phyloP scores from a whole-genome alignment of 2,329 filamentous ascomycete species.

The Teratosphaeria pseudoeucalypti region DNA sequence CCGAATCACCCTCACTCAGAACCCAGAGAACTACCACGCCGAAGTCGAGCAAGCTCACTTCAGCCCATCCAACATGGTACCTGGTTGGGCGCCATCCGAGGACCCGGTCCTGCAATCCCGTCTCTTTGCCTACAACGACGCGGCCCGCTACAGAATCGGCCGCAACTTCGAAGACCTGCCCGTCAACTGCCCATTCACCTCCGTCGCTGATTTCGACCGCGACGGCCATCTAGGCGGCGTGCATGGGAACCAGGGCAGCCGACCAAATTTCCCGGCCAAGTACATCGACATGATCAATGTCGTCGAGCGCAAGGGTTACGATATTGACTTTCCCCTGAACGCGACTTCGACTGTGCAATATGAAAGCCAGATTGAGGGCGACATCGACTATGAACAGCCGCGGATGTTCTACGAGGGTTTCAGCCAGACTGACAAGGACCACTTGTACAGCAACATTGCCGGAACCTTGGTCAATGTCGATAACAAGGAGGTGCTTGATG shows the following conservation, averaged over 20 bases:
- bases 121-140: conserved; percentile 39
- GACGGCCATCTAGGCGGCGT: conserved; percentile 17
- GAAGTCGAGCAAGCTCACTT: conserved; percentile 62
- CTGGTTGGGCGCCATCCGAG: conserved; percentile 51
- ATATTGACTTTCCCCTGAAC: conserved; percentile 13
- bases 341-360: conserved; percentile 12
- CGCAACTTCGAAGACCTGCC: neutral
- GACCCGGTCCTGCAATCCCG: conserved; percentile 53
- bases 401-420: conserved; percentile 18
- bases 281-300: conserved; percentile 19
- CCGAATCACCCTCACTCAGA: conserved; percentile 41
- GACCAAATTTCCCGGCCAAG: conserved; percentile 17
- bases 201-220: conserved; percentile 2
- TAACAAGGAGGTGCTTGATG: conserved; percentile 14
- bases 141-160: neutral
- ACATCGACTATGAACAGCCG: conserved; percentile 22
- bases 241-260: conserved; percentile 16
- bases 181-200: conserved; percentile 19
- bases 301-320: conserved; percentile 12
- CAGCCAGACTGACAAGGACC: conserved; percentile 14
- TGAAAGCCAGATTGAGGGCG: conserved; percentile 14
- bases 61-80: conserved; percentile 53
- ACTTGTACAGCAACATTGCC: conserved; percentile 20
- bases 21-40: conserved; percentile 52
- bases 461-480: conserved; percentile 20